Evolutionary conservation across 2,329 filamentous ascomycete genomes (phyloP), one percentile per base, ranked within the genome.

Genomic region (Zymoseptoria pseudotritici): DNA sequence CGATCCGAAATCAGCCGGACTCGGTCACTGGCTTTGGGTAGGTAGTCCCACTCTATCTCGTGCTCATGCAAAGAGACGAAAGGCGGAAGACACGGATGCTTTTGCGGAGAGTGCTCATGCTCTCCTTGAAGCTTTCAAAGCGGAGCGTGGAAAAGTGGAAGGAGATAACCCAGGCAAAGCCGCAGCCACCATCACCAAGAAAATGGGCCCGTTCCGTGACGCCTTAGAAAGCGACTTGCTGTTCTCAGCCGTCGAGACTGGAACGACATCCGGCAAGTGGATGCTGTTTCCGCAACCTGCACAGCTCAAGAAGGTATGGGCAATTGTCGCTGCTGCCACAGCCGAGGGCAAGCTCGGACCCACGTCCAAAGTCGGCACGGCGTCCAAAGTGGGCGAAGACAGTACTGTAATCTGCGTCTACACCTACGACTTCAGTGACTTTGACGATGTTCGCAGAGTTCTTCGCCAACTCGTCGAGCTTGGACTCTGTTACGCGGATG

Each of bases 181-280:
- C 1, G 71, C 77, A 63, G 73, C 60, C 50, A 72, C 57, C 53
- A 73, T 72, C 65, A 75, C 70, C 49, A 67, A 71, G 55, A 68
- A 75, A 53, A 68, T 83, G 57, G 74, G 70, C 9, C 70, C 75
- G 9, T 70, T 79, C 36, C 73, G 77, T 10, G 72, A 76, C 11
- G 67, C 70, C 19, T 71, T 84, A 6, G 78, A 82, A 64, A 66
- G 74, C 9, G 80, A 85, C 50, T 82, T 95, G 20, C 75, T 86
- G 17, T 75, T 79, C 19, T 73, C 89, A 20, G 90, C 90, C 0
- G 78, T 80, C 9, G 76, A 81, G 19, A 80, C 79, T 13, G 79
- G 80, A 22, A 80, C 89, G 11, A 79, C 83, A 0, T 77, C 79
- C 50, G 90, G 90, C 57, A 94, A 93, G 79, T 92, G 89, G 89